Evolutionary conservation across 2,329 filamentous ascomycete species (phyloP), one percentile per base, ranked within the genome.

Genomic region (Colletotrichum gigasporum): DNA sequence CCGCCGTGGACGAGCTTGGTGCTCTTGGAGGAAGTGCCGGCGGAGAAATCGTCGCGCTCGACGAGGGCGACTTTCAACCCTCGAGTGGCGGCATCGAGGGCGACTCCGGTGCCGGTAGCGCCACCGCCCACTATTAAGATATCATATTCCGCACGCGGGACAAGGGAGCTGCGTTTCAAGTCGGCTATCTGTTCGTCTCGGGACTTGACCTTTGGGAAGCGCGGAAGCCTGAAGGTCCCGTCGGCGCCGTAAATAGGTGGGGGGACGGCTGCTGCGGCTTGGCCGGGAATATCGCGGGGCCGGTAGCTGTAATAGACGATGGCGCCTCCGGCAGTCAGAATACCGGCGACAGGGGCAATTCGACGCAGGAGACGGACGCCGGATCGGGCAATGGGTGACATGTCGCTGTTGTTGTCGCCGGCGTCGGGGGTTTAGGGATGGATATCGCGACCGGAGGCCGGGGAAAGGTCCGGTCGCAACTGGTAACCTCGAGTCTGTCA

Each of bases 1-100:
- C 90, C 90, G 55, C 90, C 90, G 74, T 92, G 90, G n/a, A 93
- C 90, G 63, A 92, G 82, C 78, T 93, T 93, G 56, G 90, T 92
- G 74, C 88, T 91, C 80, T 92, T 92, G 72, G 87, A 90, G 75
- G 89, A 91, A 11, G 90, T 92, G 41, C 90, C 90, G 69, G 87
- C 88, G 71, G 86, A 88, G 74, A 92, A 92, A 75, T 93, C 90
- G 72, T 92, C 90, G 55, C 90, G 82, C 75, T 93, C 90, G 14
- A 93, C 85, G 42, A 91, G 76, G 41, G 90, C 90, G 54, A 93
- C 90, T 75, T 88, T 91, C 69, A 93, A 79, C 12, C 90, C 90
- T 75, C 90, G 81, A 4, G 90, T 91, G 9, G 85, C 89, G 48
- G 90, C 90, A 80, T 92, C 90, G 26, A 92, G 82, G 20, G 90